Base-by-base conservation (phyloP, 2,329 filamentous ascomycete species). In the Pseudofabraea citricarpa region DNA sequence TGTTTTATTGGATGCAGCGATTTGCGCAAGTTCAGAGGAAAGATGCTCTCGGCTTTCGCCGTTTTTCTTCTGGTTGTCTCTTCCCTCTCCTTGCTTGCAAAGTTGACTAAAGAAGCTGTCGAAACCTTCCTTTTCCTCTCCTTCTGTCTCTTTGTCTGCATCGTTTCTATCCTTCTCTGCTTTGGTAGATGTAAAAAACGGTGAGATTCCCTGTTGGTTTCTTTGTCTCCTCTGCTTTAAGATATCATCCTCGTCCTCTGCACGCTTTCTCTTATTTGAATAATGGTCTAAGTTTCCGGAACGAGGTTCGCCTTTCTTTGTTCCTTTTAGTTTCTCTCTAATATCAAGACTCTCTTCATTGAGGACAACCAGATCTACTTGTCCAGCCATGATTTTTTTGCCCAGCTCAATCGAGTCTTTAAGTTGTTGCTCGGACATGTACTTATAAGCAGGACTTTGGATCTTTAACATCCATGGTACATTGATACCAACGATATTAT, bases 401-500 rank as follows among this genome's bases (percentile, higher is more conserved):
- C 60, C 69, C 18, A 72, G 47, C 8, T 56, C 50, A 21, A 71
- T 65, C 13, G 64, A 66, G 18, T 47, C 48, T 20, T 54, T 29
- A 31, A 72, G 39, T 45, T 72, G 69, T 24, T 48, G 39, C 6
- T 46, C 44, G 12, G 53, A 58, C 69, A 73, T 73, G 38, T 70
- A 64, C 50, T 62, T 67, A 35, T 66, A 58, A 0, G 69, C 69
- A 2, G 70, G 69, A 21, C 57, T 53, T 41, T 64, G 63, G 24
- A 72, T 36, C n/a, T 66, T 62, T 19, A 61, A 49, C 22, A 56
- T 67, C 70, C 69, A 72, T 5, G 67, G 68, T 15, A 50, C 55
- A 33, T 66, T 59, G 19, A 56, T 48, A 5, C 67, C 59, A 5
- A 71, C 50, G 1, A 58, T 58, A 43, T 64, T 63, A 45, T 73